Percentiles rank a stretch among this genome's conserved stretches.
Evolutionary conservation across 1,284 basidiomycete species (phyloP).

Genomic region (Xanthoconium separans): DNA sequence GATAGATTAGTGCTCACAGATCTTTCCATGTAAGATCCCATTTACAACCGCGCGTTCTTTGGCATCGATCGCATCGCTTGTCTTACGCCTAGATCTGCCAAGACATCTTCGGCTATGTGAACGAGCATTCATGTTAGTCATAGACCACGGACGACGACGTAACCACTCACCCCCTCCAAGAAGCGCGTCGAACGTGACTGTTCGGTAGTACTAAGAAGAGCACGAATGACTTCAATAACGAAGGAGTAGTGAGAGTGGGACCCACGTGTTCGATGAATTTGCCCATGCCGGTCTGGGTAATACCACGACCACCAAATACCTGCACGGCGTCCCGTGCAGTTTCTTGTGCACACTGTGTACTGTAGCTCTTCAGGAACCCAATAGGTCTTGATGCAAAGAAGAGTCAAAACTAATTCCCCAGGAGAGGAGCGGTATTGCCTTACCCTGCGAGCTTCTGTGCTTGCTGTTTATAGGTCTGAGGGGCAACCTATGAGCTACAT

Average conservation of each 20-base stretch:
- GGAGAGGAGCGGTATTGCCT: constrained; percentile 9
- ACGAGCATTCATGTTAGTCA: not conserved
- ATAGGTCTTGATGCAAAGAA: constrained; percentile 54
- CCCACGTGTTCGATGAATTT: constrained; percentile 53
- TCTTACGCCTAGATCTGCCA: constrained; percentile 64
- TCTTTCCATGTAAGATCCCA: not conserved
- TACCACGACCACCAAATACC: constrained; percentile 78
- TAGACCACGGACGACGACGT: not conserved
- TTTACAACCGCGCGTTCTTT: constrained; percentile 18
- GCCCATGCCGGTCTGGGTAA: constrained; percentile 67
- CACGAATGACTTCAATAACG: not conserved
- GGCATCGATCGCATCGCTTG: constrained; percentile 49
- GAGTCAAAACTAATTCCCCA: not conserved
- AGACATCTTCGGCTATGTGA: constrained; percentile 54
- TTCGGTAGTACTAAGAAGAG: constrained; percentile 48
- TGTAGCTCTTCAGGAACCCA: constrained; percentile 75
- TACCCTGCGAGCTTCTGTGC: constrained; percentile 62
- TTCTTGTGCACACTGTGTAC: constrained; percentile 64
- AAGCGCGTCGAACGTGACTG: constrained; percentile 53
- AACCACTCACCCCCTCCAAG: constrained; percentile 45
- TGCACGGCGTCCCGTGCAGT: constrained; percentile 81
- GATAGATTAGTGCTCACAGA: constrained; percentile 1
- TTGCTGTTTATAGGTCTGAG: constrained; percentile 56
- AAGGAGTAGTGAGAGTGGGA: constrained; percentile 8
- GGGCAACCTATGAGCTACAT: constrained; percentile 1